Base-by-base conservation (phyloP, 2,329 filamentous ascomycete species). In the Aspergillus floridensis region DNA sequence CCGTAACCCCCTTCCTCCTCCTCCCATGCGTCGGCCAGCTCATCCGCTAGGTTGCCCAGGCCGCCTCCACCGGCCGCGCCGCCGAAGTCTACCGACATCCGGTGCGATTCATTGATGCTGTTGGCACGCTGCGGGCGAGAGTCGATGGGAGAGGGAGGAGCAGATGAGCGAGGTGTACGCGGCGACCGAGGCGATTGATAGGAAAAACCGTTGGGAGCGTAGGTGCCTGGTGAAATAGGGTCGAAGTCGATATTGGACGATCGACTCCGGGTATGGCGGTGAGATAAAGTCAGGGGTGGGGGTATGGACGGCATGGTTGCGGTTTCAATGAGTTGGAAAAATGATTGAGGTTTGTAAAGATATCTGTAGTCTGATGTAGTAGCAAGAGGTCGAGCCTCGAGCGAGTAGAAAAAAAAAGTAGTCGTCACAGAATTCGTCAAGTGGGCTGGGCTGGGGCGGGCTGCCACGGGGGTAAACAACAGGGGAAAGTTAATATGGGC, bases 21-120 rank as follows among this genome's bases (percentile, higher is more conserved):
- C 22, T 82, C 82, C 78, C 81, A 84, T n/a, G 82, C 81, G 65
- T 85, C 82, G 26, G 82, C 86, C 24, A 88, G 74, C 68, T 88
- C 86, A 68, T 88, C 86, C 29, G 86, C 86, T 53, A 88, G 72
- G 63, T 83, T 88, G 24, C 85, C 86, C 55, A 86, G 71, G 10
- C 84, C 77, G 2, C 72, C 74, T n/a, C 66, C 65, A 31, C 72
- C 72, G 48, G 66, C 59, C 22, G 66, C 55, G 14, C 59, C 65
- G n/a, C 72, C 71, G 63, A 76, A 77, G 59, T 78, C 76, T 59
- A 71, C 76, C 12, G 76, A 75, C 62, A 73, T 72, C 38, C 76
- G 72, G 16, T 71, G 65, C 29, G 69, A 72, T 31, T 71, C 74
- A 58, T 70, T 74, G 66, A 74, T 71, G 24, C 68, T 69, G 52